Evolutionary conservation across 2,329 filamentous ascomycete genomes (phyloP), one percentile per base, ranked within the genome.

Genomic region (Paecilomyces variotii): DNA sequence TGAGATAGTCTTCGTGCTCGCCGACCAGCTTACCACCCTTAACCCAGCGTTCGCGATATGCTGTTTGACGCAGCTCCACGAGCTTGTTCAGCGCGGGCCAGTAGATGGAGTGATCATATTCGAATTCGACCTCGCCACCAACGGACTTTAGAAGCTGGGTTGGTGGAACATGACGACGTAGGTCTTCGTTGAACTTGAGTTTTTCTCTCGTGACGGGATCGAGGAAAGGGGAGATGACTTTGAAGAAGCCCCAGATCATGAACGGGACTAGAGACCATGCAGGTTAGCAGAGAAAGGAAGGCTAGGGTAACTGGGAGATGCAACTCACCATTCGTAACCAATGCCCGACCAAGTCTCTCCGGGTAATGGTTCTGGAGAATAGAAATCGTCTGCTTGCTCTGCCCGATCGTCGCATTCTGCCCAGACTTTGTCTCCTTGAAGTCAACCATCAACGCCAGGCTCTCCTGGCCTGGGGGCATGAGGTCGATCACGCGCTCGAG

Each of bases 361-460:
- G 94, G 94, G 72, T 97, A 97, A 77, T 99, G 92, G 64, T 88
- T 92, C 77, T 99, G 94, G 61, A 99, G 80, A 65, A 99, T 96
- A 72, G 87, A 82, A 66, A 99, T 78, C n/a, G 92, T 89, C 77
- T 95, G 87, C 65, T 89, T 86, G 4, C 89, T 90, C 70, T 89
- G 87, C 30, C 83, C 83, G 59, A 97, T 79, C 9, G 85, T 85
- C 7, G 93, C 91, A 68, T 91, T 90, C 67, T 87, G 84, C 57
- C 90, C 85, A 60, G 82, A 84, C 72, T 88, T 89, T 64, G 86
- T 87, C 60, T 87, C 83, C 74, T 91, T 90, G 80, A 96, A 97
- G 78, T 97, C 93, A 75, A 97, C 92, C 65, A 97, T 79, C 58
- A 99, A 81, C 51, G 89, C 88, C 59, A 96, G 76, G 54, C 85